A percentile compares a stretch with the other conserved stretches of the same genome.
phyloP scores from a whole-genome alignment of 192 early-diverging fungal genomes.

The Chytriomyces confervae region DNA sequence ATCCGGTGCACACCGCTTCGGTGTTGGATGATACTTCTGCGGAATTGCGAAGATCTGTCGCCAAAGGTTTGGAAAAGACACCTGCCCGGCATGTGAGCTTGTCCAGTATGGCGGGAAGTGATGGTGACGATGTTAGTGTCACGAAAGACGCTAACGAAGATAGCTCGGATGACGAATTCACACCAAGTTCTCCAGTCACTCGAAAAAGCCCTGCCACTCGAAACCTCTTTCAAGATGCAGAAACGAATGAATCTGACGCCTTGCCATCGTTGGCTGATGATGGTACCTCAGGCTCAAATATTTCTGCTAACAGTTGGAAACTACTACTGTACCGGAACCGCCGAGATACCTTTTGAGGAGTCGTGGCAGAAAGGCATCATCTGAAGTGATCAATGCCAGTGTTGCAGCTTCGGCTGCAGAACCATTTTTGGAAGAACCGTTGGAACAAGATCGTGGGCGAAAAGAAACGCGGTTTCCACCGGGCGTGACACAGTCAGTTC shows the following conservation, averaged over 20 bases:
- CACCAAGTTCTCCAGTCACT: neutral
- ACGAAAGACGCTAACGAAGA: neutral
- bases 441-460: neutral
- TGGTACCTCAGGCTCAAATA: too few relatives aligned
- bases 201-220: neutral
- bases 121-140: neutral
- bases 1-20: neutral
- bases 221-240: neutral
- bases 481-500: neutral
- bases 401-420: neutral
- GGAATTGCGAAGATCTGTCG: neutral
- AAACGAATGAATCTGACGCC: too few relatives aligned
- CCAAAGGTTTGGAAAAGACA: slow-evolving; percentile 5
- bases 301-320: too few relatives aligned
- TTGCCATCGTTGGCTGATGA: too few relatives aligned
- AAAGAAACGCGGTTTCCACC: neutral
- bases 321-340: too few relatives aligned
- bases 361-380: neutral
- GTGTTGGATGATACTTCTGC: neutral
- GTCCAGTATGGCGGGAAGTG: neutral
- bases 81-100: neutral
- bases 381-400: neutral
- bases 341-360: neutral
- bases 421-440: neutral
- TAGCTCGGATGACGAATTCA: neutral